Conservation (phyloP, 768 basidiomycete species). For the Serpula lacrymans region DNA sequence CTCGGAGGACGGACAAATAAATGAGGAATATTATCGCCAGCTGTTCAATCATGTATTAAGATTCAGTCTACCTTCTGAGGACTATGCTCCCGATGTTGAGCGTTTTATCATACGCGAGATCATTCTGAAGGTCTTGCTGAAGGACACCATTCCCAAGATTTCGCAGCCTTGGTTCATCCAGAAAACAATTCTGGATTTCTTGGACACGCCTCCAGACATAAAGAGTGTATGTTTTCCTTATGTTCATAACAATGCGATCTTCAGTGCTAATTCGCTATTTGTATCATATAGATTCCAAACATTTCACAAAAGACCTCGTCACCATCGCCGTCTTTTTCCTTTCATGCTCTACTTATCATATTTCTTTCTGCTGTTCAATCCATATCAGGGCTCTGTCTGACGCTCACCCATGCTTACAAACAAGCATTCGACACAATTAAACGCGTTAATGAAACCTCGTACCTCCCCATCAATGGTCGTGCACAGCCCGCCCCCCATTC, state of each 20-base stretch:
- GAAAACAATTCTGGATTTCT: constrained; percentile 57
- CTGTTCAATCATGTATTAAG: constrained; percentile 74
- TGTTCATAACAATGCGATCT: not conserved
- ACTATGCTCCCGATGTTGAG: constrained; percentile 69
- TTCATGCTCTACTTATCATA: constrained; percentile 60
- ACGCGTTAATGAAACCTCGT: constrained; percentile 49
- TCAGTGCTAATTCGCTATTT: not conserved
- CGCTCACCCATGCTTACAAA: constrained; percentile 66
- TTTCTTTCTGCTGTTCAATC: constrained; percentile 73
- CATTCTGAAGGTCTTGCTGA: constrained; percentile 71
- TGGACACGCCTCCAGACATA: constrained; percentile 44
- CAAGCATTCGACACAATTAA: constrained; percentile 62
- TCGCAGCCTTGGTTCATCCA: constrained; percentile 92
- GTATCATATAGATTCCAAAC: too few relatives aligned
- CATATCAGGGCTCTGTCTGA: constrained; percentile 65
- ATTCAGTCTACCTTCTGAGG: constrained; percentile 69
- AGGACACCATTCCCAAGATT: constrained; percentile 63
- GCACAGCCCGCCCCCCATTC: constrained; percentile 6
- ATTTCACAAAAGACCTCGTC: constrained; percentile 22
- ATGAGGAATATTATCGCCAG: constrained; percentile 78
- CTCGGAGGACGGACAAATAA: constrained; percentile 56
- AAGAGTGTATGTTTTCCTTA: constrained; percentile 14
- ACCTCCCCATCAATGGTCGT: too few relatives aligned
- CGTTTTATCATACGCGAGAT: constrained; percentile 84
- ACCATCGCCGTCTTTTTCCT: constrained; percentile 34